phyloP scores from a whole-genome alignment of 192 early-diverging fungal genomes.

The Rhizophagus sp. region DNA sequence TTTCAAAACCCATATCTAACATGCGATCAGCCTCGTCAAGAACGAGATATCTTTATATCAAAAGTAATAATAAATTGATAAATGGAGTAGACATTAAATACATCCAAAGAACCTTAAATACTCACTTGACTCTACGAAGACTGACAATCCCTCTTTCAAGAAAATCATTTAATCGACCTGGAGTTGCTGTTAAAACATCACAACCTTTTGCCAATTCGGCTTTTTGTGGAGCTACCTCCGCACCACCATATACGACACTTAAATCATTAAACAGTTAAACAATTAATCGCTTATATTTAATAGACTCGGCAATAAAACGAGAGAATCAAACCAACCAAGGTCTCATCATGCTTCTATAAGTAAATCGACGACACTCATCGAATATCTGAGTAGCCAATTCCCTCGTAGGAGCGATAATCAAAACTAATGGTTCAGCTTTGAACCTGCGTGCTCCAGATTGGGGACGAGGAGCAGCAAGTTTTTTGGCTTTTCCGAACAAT shows the following conservation, averaged over 20 bases:
- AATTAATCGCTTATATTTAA: background rate
- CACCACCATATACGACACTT: constrained; percentile 90
- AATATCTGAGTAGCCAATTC: constrained; percentile 84
- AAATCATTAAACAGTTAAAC: constrained; percentile 31
- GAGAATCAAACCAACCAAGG: constrained; percentile 40
- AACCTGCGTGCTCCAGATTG: constrained; percentile 34
- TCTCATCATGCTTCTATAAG: constrained; percentile 53
- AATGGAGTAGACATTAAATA: background rate
- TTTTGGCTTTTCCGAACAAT: constrained; percentile 56
- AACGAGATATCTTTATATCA: constrained; percentile 49
- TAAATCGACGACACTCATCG: constrained; percentile 68
- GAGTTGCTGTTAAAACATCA: constrained; percentile 91
- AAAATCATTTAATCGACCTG: constrained; percentile 90
- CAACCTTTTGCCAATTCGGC: constrained; percentile 82
- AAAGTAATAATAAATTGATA: constrained; percentile 11
- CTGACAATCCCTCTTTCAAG: constrained; percentile 79
- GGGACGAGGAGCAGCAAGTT: constrained; percentile 35
- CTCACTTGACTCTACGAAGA: constrained; percentile 70
- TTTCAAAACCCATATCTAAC: constrained; percentile 99
- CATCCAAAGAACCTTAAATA: constrained; percentile 38
- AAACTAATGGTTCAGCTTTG: constrained; percentile 60
- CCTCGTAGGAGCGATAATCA: constrained; percentile 80
- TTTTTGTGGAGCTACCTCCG: constrained; percentile 74
- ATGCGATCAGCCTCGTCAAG: constrained; percentile 92
- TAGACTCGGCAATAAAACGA: constrained; percentile 22